Conservation (phyloP, 2,329 filamentous ascomycete genomes). For the Paracoccidioides lutzii region DNA sequence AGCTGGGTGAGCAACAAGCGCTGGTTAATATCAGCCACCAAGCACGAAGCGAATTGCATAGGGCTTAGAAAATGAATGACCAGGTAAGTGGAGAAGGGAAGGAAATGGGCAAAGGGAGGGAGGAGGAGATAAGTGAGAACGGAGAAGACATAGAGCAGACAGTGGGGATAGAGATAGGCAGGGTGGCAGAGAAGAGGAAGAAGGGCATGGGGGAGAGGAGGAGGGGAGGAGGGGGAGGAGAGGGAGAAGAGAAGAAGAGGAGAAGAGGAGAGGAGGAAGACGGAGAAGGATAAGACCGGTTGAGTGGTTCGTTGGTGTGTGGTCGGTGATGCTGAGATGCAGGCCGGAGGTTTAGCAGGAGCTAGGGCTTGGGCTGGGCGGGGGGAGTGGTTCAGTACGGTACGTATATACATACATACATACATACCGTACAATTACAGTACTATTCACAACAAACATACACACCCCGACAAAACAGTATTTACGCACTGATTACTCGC, state of each 20-base stretch:
- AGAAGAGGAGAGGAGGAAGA: conserved; percentile 4
- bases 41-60: conserved; percentile 10
- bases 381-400: background rate
- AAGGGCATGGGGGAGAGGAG: conserved; percentile 9
- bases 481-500: no score
- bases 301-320: background rate
- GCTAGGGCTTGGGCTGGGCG: background rate
- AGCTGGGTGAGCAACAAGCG: conserved; percentile 6
- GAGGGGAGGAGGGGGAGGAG: conserved; percentile 6
- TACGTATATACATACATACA: background rate
- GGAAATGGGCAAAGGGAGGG: background rate
- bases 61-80: conserved; percentile 6
- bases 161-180: background rate
- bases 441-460: background rate
- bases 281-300: conserved; percentile 6
- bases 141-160: background rate
- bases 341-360: background rate
- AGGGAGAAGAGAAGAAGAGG: background rate
- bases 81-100: conserved; percentile 1
- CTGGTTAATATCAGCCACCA: background rate
- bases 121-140: background rate
- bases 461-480: no score
- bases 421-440: background rate
- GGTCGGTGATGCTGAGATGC: background rate
- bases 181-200: conserved; percentile 4